A percentile compares a stretch with the other conserved stretches of the same genome.
Conservation (phyloP, 768 basidiomycete genomes). For the Leccinum broughii region DNA sequence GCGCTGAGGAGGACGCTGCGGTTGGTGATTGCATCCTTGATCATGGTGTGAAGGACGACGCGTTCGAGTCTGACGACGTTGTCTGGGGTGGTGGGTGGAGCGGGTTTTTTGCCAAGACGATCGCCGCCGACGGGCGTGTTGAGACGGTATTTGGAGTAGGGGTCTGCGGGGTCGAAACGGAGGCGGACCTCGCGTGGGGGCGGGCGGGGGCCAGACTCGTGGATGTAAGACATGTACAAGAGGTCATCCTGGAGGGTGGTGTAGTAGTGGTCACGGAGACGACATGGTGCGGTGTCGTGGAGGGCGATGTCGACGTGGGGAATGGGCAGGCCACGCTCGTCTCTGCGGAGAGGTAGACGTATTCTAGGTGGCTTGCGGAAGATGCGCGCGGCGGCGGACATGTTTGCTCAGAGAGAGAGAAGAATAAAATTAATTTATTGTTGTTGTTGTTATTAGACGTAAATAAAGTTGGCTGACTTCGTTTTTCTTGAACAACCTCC, state of each 20-base stretch:
- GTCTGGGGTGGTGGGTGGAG: conserved; percentile 63
- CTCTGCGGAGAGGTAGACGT: conserved; percentile 43
- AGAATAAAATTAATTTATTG: neutral
- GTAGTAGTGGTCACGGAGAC: conserved; percentile 84
- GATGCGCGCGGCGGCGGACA: conserved; percentile 37
- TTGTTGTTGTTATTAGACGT: neutral
- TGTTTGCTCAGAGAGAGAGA: neutral
- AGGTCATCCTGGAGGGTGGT: conserved; percentile 80
- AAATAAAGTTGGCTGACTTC: conserved; percentile 8
- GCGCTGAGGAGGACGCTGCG: conserved; percentile 77
- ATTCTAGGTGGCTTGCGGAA: conserved; percentile 57
- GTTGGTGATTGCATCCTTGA: conserved; percentile 74
- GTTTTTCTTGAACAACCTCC: conserved; percentile 12
- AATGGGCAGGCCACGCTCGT: conserved; percentile 64
- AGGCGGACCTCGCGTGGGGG: conserved; percentile 60
- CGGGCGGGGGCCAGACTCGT: conserved; percentile 58
- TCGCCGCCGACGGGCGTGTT: conserved; percentile 76
- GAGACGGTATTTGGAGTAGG: conserved; percentile 77
- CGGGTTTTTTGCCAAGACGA: conserved; percentile 63
- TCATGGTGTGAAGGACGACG: conserved; percentile 84
- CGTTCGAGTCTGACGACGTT: conserved; percentile 78
- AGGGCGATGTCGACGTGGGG: conserved; percentile 67
- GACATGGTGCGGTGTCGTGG: conserved; percentile 69
- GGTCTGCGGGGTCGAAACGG: conserved; percentile 73
- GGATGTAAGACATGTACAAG: conserved; percentile 93